These are phyloP conservation scores for Gymnopilus junonius DNA, from an alignment of 768 basidiomycete genomes.

Conservation along the genomic window DNA sequence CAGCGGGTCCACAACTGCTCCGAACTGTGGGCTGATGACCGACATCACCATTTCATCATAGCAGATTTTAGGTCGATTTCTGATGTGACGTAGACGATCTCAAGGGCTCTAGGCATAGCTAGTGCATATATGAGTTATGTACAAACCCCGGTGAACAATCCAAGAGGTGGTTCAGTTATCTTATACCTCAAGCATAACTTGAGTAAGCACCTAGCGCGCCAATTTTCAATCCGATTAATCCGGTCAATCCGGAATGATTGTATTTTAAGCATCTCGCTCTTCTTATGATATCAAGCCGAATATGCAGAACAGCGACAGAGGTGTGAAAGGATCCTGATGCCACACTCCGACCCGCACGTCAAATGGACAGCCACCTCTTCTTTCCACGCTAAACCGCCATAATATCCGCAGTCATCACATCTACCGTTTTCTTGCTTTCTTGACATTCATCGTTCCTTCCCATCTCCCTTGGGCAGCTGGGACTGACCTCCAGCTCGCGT, in stretches of 20 bases:
- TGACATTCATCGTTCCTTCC: neutral
- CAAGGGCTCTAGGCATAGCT: too few species aligned
- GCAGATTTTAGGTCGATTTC: too few species aligned
- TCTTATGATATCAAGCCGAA: neutral
- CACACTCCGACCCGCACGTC: neutral
- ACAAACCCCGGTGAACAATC: too few species aligned
- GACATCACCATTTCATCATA: too few species aligned
- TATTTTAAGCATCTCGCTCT: neutral
- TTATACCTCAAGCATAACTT: too few species aligned
- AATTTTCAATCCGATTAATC: neutral
- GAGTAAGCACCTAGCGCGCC: too few species aligned
- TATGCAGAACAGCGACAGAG: neutral
- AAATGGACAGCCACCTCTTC: neutral
- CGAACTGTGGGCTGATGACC: too few species aligned
- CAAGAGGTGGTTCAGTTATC: too few species aligned
- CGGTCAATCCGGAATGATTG: neutral
- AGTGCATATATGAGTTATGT: too few species aligned
- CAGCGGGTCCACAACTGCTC: too few species aligned
- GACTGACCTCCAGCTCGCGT: neutral
- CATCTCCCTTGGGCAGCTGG: neutral
- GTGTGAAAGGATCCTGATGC: neutral
- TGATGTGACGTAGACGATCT: too few species aligned
- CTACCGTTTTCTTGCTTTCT: neutral
- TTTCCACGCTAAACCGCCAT: neutral
- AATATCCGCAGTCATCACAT: neutral